A percentile compares a stretch with the other conserved stretches of the same genome.
Evolutionary conservation across 352 stramenopile genomes (phyloP).

Genomic region (Thraustochytrium striatum): DNA sequence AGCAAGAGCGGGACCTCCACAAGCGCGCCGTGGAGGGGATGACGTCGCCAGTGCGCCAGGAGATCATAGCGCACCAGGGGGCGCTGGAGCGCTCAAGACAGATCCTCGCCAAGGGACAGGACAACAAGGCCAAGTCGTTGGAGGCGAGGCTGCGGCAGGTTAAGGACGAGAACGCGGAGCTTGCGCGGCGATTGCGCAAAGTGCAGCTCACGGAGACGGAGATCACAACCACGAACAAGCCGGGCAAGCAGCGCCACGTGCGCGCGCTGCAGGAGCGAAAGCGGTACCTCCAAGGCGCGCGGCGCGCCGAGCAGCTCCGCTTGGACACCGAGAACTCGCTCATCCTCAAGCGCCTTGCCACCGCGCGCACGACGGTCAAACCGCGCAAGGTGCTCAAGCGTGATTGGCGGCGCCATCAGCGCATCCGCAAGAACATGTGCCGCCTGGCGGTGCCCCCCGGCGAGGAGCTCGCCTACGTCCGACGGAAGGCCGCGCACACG

Average conservation of each 20-base stretch:
- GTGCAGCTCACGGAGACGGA: conserved; percentile 23
- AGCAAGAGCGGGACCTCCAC: conserved; percentile 11
- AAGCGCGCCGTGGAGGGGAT: conserved; percentile 7
- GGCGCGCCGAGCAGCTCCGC: background rate
- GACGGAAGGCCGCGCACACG: too few species aligned
- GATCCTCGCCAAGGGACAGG: background rate
- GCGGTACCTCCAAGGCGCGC: background rate
- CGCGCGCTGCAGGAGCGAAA: background rate
- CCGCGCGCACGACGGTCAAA: background rate
- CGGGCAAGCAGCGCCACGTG: background rate
- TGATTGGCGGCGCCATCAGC: conserved; percentile 16
- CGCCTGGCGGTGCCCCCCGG: conserved; percentile 2
- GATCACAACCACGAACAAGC: conserved; percentile 25
- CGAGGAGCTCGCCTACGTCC: background rate
- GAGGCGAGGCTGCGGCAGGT: background rate
- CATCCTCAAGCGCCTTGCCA: conserved; percentile 15
- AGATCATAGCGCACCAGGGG: background rate
- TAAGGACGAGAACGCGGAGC: background rate
- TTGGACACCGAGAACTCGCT: conserved; percentile 16
- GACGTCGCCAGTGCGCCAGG: background rate
- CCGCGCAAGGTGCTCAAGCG: background rate
- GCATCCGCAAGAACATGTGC: conserved; percentile 30
- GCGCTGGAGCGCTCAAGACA: conserved; percentile 1
- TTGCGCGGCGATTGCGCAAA: conserved; percentile 8
- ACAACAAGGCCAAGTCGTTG: conserved; percentile 27